Evolutionary conservation across 2,329 filamentous ascomycete species (phyloP), one percentile per base, ranked within the genome.

Genomic region (Elsinoe australis): DNA sequence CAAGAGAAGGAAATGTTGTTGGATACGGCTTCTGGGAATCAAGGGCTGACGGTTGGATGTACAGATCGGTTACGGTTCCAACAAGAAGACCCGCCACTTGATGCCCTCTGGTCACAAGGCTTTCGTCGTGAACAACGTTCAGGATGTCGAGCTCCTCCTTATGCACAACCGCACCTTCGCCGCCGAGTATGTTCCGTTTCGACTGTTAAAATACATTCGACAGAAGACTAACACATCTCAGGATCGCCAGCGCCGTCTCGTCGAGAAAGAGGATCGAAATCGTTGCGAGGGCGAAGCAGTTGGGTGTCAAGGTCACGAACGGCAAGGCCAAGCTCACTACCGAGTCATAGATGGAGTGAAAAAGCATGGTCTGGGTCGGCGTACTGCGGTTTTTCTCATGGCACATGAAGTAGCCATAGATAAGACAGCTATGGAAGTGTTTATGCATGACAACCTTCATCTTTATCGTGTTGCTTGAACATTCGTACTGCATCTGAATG

Each of bases 91-190:
- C 70, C 83, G 87, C 68, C 90, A 94, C 81, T 83, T 96, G 83
- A 94, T 88, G 80, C 92, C 92, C 70, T 95, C 88, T 65, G 92
- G 92, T 76, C 90, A 96, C 85, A 96, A 95, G 83, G 87, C 90
- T 60, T 98, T 98, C 85, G 82, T 96, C 69, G 92, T 98, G 76
- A 87, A 84, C 83, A 98, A 98, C 81, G 73, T 80, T 73, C 80
- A 83, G 71, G 92, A 98, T 64, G 83, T 98, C 67, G 90, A 98
- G 74, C 85, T 98, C 56, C 83, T 98, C 67, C 80, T 98, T 65
- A 98, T 98, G 92, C 92, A 98, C 85, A 96, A 96, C 87, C 84
- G 85, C 71, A 94, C 88, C 73, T 95, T 87, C 76, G 92, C 92
- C 70, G 92, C 92, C 70, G 92, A 98, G 89, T 95, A 88, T 64